These are phyloP conservation scores for Claviceps sorghi DNA, from an alignment of 2,329 filamentous ascomycete genomes.

Conservation along the genomic window DNA sequence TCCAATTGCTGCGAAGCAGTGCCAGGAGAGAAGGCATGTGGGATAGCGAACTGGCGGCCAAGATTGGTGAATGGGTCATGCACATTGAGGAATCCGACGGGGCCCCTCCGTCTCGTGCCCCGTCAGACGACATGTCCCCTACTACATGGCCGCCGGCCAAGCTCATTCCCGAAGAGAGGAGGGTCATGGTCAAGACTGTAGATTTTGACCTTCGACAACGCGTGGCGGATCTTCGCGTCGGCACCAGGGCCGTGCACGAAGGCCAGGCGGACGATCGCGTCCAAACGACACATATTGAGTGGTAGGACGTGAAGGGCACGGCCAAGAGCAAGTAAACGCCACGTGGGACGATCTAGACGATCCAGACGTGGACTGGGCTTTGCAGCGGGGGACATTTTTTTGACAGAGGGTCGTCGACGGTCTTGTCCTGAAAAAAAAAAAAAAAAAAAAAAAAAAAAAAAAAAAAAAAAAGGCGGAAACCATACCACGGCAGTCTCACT, in stretches of 20 bases:
- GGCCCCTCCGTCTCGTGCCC: too few species aligned
- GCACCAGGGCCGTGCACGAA: constrained; percentile 35
- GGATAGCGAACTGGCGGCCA: constrained; percentile 46
- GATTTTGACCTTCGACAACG: constrained; percentile 41
- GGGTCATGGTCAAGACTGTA: constrained; percentile 40
- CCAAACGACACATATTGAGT: constrained; percentile 30
- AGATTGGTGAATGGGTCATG: constrained; percentile 41
- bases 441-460: too few species aligned
- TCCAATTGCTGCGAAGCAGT: constrained; percentile 44
- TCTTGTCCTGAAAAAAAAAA: too few species aligned
- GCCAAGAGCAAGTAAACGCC: too few species aligned
- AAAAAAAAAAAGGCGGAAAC: too few species aligned
- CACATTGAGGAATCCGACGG: constrained; percentile 35
- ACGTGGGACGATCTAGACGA: too few species aligned
- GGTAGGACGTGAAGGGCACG: constrained; percentile 19
- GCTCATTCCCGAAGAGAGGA: constrained; percentile 35
- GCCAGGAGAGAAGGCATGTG: constrained; percentile 54
- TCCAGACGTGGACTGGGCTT: too few species aligned
- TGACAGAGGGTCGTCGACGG: too few species aligned
- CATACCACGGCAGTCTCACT: too few species aligned
- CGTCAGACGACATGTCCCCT: too few species aligned
- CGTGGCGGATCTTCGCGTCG: constrained; percentile 35
- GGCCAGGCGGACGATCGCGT: constrained; percentile 33
- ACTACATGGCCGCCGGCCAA: constrained; percentile 3
- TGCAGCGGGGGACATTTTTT: too few species aligned